Percentiles rank a stretch among this genome's conserved stretches.
phyloP scores from a whole-genome alignment of 106 monocot species.

The Amphibolis antarctica region DNA sequence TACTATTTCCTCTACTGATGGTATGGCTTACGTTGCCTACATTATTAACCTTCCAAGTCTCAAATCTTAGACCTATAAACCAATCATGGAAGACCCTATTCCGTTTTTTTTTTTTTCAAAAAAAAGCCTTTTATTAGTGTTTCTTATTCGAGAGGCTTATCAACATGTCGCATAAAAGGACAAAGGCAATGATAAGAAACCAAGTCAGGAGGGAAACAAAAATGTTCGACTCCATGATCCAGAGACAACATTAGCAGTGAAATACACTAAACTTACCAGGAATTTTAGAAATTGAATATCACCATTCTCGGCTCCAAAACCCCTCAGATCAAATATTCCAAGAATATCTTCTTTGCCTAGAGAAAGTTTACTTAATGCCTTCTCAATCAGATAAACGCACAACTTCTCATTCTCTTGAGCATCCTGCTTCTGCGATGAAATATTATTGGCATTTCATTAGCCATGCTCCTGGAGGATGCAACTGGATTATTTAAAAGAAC shows the following conservation, averaged over 20 bases:
- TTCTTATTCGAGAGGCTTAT: too few relatives aligned
- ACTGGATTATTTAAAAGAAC: background rate
- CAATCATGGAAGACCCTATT: too few relatives aligned
- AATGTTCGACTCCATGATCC: too few relatives aligned
- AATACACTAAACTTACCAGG: conserved; percentile 35
- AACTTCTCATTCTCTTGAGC: conserved; percentile 59
- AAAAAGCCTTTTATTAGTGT: too few relatives aligned
- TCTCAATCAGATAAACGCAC: conserved; percentile 75
- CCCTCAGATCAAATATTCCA: conserved; percentile 66
- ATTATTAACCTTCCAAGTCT: too few relatives aligned
- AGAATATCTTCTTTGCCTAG: conserved; percentile 59
- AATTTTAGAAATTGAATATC: conserved; percentile 71
- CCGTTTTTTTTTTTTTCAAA: too few relatives aligned
- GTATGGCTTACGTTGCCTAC: too few relatives aligned
- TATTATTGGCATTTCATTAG: conserved; percentile 29
- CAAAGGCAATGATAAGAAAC: background rate
- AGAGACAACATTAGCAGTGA: background rate
- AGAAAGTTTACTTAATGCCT: conserved; percentile 71
- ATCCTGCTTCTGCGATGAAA: conserved; percentile 66
- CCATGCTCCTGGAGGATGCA: conserved; percentile 10
- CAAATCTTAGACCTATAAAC: too few relatives aligned
- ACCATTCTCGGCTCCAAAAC: conserved; percentile 52
- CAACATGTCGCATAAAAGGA: too few relatives aligned
- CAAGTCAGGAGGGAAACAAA: background rate
- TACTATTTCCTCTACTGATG: too few relatives aligned